A percentile compares a stretch with the other conserved stretches of the same genome.
Conservation (phyloP, 179 eudicot species). For the Spinacia oleracea region DNA sequence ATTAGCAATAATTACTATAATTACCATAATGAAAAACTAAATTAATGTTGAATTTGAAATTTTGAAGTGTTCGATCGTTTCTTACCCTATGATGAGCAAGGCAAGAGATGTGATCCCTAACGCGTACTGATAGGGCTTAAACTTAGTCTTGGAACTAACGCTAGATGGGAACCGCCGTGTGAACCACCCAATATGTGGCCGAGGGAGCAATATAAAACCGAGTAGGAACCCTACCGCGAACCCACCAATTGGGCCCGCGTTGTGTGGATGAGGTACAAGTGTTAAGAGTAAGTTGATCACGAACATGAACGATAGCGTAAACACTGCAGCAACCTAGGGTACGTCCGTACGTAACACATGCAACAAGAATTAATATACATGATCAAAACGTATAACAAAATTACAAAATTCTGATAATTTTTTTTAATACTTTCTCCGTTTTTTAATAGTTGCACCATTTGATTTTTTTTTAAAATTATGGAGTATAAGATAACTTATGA, state of each 20-base stretch:
- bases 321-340: constrained; percentile 43
- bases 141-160: constrained; percentile 41
- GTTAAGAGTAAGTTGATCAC: constrained; percentile 56
- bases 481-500: too few species aligned
- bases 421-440: too few species aligned
- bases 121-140: constrained; percentile 49
- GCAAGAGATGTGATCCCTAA: constrained; percentile 44
- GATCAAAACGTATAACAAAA: neutral
- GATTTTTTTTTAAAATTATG: too few species aligned
- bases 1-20: neutral
- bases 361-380: neutral
- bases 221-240: constrained; percentile 61
- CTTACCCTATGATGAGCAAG: constrained; percentile 50
- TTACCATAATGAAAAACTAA: neutral
- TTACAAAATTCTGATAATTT: neutral
- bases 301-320: constrained; percentile 46
- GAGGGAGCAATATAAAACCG: constrained; percentile 60
- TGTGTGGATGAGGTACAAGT: constrained; percentile 51
- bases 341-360: neutral
- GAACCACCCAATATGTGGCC: constrained; percentile 58
- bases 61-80: neutral
- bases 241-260: constrained; percentile 67
- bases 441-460: too few species aligned
- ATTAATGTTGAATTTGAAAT: neutral
- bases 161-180: constrained; percentile 23